These are phyloP conservation scores for Stephanodiscus minutulus DNA, from an alignment of 108 stramenopile genomes.

Conservation along the genomic window DNA sequence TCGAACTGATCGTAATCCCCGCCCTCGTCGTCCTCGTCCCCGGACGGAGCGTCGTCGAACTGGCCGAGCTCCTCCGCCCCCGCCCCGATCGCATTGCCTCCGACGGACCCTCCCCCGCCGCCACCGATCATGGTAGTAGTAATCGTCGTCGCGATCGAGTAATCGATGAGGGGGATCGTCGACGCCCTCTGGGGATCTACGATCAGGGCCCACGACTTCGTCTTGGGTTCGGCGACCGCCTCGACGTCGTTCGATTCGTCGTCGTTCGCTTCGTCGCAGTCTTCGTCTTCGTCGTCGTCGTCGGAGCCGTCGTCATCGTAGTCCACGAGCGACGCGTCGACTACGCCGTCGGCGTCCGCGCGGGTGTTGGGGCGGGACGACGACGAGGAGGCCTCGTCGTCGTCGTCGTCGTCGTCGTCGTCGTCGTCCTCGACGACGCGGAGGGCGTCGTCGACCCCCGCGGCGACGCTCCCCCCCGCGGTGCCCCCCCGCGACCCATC, in stretches of 20 bases:
- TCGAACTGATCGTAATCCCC: constrained; percentile 41
- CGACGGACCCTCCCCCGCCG: constrained; percentile 5
- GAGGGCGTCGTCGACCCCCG: too few relatives aligned
- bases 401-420: constrained; percentile 5
- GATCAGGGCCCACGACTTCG: constrained; percentile 64
- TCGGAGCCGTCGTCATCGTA: background rate
- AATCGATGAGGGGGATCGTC: background rate
- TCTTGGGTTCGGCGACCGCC: background rate
- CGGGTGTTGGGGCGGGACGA: background rate
- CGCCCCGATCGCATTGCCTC: too few relatives aligned
- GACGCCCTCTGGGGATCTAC: constrained; percentile 55
- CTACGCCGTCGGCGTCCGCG: constrained; percentile 10
- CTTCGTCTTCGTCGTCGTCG: background rate
- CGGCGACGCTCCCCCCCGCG: background rate
- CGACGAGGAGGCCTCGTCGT: background rate
- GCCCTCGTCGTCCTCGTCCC: too few relatives aligned
- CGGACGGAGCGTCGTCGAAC: too few relatives aligned
- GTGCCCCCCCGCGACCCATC: too few relatives aligned
- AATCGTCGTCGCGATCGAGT: background rate
- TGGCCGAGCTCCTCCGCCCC: too few relatives aligned
- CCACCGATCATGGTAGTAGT: constrained; percentile 25
- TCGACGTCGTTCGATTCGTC: background rate
- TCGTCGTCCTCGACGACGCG: constrained; percentile 1
- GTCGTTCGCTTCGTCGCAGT: background rate
- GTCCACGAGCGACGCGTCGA: background rate